Evolutionary conservation across 2,329 filamentous ascomycete species (phyloP).

Genomic region (Coleophoma crateriformis): DNA sequence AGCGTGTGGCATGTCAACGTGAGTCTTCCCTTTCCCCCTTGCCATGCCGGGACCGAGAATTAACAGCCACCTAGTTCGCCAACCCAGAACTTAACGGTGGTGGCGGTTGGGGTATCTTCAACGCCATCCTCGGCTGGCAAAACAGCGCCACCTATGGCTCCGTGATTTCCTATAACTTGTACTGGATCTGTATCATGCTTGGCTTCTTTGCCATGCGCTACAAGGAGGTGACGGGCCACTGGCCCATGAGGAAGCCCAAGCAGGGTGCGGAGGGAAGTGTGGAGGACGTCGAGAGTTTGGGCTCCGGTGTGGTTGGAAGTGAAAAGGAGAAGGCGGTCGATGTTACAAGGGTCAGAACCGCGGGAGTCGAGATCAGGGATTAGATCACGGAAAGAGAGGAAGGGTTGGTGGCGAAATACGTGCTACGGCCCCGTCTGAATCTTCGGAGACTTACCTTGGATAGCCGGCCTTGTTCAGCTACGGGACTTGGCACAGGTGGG

Average conservation of each 20-base stretch:
- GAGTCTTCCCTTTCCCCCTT: too few relatives aligned
- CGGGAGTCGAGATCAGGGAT: too few relatives aligned
- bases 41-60: too few relatives aligned
- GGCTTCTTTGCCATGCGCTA: slow-evolving; percentile 59
- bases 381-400: too few relatives aligned
- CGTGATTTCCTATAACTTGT: slow-evolving; percentile 77
- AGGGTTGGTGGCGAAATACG: too few relatives aligned
- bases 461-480: too few relatives aligned
- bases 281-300: neutral
- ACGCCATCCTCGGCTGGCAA: slow-evolving; percentile 75
- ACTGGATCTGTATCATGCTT: slow-evolving; percentile 70
- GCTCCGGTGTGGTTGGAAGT: too few relatives aligned
- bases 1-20: slow-evolving; percentile 75
- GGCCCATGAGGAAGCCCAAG: neutral
- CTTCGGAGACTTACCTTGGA: too few relatives aligned
- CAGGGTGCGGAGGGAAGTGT: neutral
- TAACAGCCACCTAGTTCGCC: slow-evolving; percentile 46
- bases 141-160: slow-evolving; percentile 86
- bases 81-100: slow-evolving; percentile 64
- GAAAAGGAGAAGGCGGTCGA: too few relatives aligned
- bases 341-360: too few relatives aligned
- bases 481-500: too few relatives aligned
- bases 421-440: too few relatives aligned
- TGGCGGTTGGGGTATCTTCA: slow-evolving; percentile 79
- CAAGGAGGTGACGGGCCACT: slow-evolving; percentile 40